Conservation (phyloP, 345 rosid species). For the Eucalyptus sp. region DNA sequence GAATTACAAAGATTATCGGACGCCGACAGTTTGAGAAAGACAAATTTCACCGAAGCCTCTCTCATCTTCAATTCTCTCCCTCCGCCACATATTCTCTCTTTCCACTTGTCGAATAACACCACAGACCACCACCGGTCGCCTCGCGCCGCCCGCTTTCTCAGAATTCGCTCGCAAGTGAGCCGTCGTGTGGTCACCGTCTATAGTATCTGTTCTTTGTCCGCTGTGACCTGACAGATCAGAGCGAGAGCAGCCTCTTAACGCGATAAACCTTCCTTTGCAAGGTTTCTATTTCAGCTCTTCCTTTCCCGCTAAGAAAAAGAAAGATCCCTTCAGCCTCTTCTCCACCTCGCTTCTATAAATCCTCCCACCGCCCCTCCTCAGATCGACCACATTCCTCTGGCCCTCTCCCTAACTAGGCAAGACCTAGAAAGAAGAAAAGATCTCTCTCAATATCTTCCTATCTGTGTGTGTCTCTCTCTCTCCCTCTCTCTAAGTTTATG, state of each 20-base stretch:
- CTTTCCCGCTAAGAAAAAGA: not conserved
- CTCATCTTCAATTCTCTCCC: not conserved
- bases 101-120: not conserved
- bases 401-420: not conserved
- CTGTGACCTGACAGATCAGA: not conserved
- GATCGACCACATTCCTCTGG: not conserved
- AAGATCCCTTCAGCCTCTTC: not conserved
- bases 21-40: not conserved
- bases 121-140: not conserved
- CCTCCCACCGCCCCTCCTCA: not conserved
- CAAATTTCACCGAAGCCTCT: not conserved
- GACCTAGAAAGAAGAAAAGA: not conserved
- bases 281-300: not conserved
- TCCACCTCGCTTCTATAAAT: not conserved
- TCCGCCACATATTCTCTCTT: not conserved
- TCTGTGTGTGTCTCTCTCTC: not conserved
- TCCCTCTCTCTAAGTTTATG: not conserved
- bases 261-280: not conserved
- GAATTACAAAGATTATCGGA: not conserved
- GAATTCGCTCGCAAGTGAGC: not conserved
- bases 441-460: not conserved
- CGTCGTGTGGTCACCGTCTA: not conserved
- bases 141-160: not conserved
- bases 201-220: not conserved
- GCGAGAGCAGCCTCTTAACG: not conserved